phyloP scores from a whole-genome alignment of 83 land plant genomes.

The Picea mariana region DNA sequence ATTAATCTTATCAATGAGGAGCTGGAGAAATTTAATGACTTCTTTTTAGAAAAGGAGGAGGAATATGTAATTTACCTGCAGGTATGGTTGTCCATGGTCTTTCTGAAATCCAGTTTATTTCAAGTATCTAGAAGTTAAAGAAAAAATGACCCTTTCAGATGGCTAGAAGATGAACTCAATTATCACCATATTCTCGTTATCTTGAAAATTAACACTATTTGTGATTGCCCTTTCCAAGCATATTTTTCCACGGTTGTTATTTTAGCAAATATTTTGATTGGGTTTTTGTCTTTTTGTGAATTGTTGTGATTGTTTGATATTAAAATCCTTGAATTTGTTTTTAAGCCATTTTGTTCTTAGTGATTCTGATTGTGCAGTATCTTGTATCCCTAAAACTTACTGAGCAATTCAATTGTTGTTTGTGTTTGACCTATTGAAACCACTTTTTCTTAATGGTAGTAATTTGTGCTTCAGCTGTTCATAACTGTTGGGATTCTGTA shows the following conservation, averaged over 20 bases:
- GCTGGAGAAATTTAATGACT: constrained; percentile 44
- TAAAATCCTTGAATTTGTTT: no score
- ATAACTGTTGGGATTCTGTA: no score
- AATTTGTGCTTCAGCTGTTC: no score
- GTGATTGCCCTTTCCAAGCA: not conserved
- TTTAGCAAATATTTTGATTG: not conserved
- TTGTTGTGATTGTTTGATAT: no score
- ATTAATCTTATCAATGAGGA: constrained; percentile 34
- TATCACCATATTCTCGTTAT: not conserved
- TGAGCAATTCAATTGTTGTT: no score
- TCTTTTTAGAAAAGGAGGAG: constrained; percentile 48
- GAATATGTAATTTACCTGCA: constrained; percentile 45
- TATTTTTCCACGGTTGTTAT: not conserved
- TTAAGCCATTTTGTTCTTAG: no score
- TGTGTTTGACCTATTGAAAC: no score
- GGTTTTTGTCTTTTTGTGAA: not conserved
- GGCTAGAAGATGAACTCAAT: not conserved
- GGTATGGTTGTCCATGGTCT: constrained; percentile 10
- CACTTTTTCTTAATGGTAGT: no score
- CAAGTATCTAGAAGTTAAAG: not conserved
- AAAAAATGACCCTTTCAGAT: not conserved
- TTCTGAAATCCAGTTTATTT: not conserved
- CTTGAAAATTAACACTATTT: not conserved
- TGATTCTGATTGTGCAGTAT: no score
- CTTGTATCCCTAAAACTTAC: no score